Evolutionary conservation across 495 filamentous ascomycete genomes (phyloP), one percentile per base, ranked within the genome.

Genomic region (Neurospora sp.): DNA sequence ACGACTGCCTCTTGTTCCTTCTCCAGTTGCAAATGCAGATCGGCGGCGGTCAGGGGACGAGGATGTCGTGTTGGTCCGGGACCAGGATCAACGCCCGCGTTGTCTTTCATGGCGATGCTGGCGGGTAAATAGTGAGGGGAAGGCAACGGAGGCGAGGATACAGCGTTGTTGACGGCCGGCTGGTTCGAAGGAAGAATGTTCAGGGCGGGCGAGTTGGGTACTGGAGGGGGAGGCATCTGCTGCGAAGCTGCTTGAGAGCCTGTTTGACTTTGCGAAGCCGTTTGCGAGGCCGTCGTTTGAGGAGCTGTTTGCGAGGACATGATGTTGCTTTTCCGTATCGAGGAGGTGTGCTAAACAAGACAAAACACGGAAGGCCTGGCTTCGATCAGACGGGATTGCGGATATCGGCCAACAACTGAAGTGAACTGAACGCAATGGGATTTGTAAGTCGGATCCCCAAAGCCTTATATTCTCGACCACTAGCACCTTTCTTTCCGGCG

Each of bases 1-100:
- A 95, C 94, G 77, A 97, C 90, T n/a, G 93, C 91, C 80, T 98
- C 94, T 78, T 98, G 94, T 77, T 97, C 94, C 78, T 94, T 93
- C 82, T 98, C 94, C 44, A 97, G 85, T 80, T 94, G 88, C 74
- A 91, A 82, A 82, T 97, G 93, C 46, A 98, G 84, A 78, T 97
- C 94, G 2, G 92, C 92, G 11, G 93, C 90, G 0, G 94, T 97
- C 74, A 97, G 80, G 0, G 94, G 94, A 68, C 92, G 87, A 0
- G 94, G 93, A 75, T 95, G 94, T 76, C 94, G 89, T 74, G 94
- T 72, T 73, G 88, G 93, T 22, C 87, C 93, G 81, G 91, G 90
- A 4, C 89, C 89, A 31, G 84, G 78, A 68, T 86, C 88, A 48
- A 88, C 86, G 20, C 86, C 87, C 5, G 85, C 86, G 75, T 89